A percentile compares a stretch with the other conserved stretches of the same genome.
phyloP scores from a whole-genome alignment of 495 filamentous ascomycete genomes.

The Neurospora sp. region DNA sequence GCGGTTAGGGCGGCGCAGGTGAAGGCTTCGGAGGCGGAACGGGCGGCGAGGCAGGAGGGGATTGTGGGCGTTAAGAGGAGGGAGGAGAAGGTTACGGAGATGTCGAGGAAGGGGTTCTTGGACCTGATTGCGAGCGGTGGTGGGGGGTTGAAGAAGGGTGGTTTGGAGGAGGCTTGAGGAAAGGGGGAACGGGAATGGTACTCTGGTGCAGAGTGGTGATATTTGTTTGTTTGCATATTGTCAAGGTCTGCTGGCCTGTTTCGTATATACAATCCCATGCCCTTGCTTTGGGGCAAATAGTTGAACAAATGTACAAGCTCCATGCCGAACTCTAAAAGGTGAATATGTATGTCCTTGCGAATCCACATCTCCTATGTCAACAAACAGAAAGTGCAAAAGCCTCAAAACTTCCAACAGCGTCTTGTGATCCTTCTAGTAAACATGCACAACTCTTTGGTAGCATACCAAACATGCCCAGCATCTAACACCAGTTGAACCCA shows the following conservation, averaged over 20 bases:
- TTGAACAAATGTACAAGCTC: background rate
- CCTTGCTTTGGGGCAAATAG: background rate
- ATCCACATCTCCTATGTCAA: background rate
- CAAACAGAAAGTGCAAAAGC: background rate
- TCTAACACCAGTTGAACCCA: too few relatives aligned
- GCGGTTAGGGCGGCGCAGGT: conserved; percentile 88
- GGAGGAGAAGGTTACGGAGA: conserved; percentile 80
- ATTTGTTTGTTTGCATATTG: background rate
- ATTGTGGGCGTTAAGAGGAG: conserved; percentile 61
- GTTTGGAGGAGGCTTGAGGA: conserved; percentile 43
- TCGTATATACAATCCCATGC: background rate
- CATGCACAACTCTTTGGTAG: background rate
- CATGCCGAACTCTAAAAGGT: background rate
- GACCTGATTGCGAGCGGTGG: conserved; percentile 70
- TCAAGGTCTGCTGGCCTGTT: background rate
- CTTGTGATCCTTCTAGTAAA: background rate
- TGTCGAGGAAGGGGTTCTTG: conserved; percentile 92
- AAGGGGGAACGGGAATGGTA: too few relatives aligned
- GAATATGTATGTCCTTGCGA: background rate
- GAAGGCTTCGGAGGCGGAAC: conserved; percentile 64
- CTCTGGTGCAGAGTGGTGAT: background rate
- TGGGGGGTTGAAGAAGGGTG: conserved; percentile 40
- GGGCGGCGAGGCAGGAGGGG: conserved; percentile 56
- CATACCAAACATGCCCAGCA: background rate
- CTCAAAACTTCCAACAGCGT: background rate